Percentiles rank a stretch among this genome's conserved stretches.
phyloP scores from a whole-genome alignment of 2,329 filamentous ascomycete genomes.

The Pseudogymnoascus sp. region DNA sequence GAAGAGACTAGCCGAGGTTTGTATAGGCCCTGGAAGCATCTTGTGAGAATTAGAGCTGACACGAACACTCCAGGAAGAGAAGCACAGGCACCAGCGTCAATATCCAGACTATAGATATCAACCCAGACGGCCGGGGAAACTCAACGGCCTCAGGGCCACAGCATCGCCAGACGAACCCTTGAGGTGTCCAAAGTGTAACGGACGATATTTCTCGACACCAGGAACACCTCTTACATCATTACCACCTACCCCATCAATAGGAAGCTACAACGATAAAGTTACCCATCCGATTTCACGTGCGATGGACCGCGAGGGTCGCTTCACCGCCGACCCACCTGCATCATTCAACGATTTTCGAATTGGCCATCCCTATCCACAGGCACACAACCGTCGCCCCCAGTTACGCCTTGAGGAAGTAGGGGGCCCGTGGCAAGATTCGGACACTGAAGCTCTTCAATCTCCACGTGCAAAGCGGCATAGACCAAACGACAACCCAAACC shows the following conservation, averaged over 20 bases:
- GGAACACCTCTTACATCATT: conserved; percentile 28
- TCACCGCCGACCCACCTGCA: conserved; percentile 43
- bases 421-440: background rate
- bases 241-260: conserved; percentile 18
- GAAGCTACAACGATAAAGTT: background rate
- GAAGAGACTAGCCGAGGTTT: conserved; percentile 79
- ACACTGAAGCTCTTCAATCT: background rate
- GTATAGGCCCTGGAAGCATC: conserved; percentile 4
- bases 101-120: conserved; percentile 95
- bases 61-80: conserved; percentile 61
- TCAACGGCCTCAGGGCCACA: conserved; percentile 22
- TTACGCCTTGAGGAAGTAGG: background rate
- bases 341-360: background rate
- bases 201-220: conserved; percentile 34
- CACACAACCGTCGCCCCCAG: background rate
- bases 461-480: background rate
- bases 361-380: background rate
- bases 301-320: conserved; percentile 55
- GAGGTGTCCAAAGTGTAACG: conserved; percentile 65
- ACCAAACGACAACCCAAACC: conserved; percentile 34
- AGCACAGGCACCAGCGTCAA: conserved; percentile 76
- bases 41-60: background rate
- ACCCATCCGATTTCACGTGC: conserved; percentile 33
- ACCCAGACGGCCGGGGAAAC: conserved; percentile 41
- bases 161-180: conserved; percentile 41